Evolutionary conservation across 768 basidiomycete genomes (phyloP).

Genomic region (Cystofilobasidium capitatum): DNA sequence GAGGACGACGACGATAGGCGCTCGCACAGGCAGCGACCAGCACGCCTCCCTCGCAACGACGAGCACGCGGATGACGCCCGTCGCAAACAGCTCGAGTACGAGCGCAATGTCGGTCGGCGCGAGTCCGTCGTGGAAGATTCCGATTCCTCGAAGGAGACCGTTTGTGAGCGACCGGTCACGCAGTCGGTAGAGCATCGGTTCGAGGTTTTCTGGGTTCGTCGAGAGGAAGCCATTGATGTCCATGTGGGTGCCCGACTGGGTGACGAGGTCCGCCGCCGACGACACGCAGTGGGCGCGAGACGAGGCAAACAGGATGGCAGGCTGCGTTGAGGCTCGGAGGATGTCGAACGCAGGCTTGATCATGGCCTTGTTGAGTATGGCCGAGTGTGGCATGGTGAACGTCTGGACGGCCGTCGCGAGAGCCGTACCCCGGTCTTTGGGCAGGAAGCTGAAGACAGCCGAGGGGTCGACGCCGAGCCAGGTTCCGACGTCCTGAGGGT

Average conservation of each 20-base stretch:
- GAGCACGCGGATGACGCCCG: constrained; percentile 68
- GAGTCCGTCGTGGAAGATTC: constrained; percentile 71
- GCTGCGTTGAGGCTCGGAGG: constrained; percentile 48
- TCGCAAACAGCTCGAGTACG: constrained; percentile 69
- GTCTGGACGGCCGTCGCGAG: constrained; percentile 58
- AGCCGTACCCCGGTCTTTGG: constrained; percentile 71
- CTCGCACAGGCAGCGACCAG: constrained; percentile 80
- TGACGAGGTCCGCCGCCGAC: constrained; percentile 74
- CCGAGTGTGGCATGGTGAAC: constrained; percentile 77
- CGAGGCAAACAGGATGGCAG: constrained; percentile 76
- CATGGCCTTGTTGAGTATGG: constrained; percentile 81
- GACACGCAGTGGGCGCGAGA: constrained; percentile 64
- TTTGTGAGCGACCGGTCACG: constrained; percentile 58
- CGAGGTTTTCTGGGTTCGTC: constrained; percentile 48
- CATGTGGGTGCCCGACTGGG: constrained; percentile 68
- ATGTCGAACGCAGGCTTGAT: constrained; percentile 75
- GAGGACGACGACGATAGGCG: constrained; percentile 74
- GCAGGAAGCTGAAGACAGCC: constrained; percentile 64
- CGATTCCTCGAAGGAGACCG: constrained; percentile 73
- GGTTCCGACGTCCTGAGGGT: constrained; percentile 65
- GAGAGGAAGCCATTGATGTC: constrained; percentile 58
- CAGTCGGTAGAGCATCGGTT: constrained; percentile 49
- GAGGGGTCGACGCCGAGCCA: constrained; percentile 68
- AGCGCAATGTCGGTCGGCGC: constrained; percentile 56
- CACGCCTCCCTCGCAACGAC: constrained; percentile 72